Conservation (phyloP, 1,284 basidiomycete species). For the Salmacisia buchloeana region DNA sequence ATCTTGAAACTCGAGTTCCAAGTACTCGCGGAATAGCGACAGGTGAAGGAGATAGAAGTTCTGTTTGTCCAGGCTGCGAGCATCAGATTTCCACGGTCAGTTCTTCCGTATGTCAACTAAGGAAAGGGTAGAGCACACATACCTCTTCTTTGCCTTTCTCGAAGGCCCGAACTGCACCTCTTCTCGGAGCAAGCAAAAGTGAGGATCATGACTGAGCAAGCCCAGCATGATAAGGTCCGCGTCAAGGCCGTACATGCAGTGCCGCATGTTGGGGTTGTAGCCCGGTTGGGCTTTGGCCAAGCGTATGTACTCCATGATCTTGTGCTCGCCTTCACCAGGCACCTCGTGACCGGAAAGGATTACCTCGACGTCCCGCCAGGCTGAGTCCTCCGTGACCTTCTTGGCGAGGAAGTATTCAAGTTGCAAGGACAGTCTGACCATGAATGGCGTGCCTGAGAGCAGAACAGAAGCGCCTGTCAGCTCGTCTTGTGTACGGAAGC, state of each 20-base stretch:
- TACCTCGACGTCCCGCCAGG: slow-evolving; percentile 82
- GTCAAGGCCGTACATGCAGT: slow-evolving; percentile 96
- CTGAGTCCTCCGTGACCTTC: slow-evolving; percentile 47
- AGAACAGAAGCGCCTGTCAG: neutral
- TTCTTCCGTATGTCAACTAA: neutral
- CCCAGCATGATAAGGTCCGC: slow-evolving; percentile 99
- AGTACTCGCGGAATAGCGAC: slow-evolving; percentile 89
- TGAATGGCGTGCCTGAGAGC: slow-evolving; percentile 67
- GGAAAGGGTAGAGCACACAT: neutral
- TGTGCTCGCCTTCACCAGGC: slow-evolving; percentile 98
- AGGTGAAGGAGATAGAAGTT: slow-evolving; percentile 94
- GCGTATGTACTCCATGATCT: slow-evolving; percentile 99
- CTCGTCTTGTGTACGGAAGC: neutral
- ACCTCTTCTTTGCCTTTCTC: slow-evolving; percentile 59
- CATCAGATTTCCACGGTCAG: neutral
- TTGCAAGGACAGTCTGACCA: slow-evolving; percentile 82
- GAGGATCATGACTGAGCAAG: slow-evolving; percentile 92
- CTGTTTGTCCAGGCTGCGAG: slow-evolving; percentile 67
- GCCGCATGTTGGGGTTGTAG: slow-evolving; percentile 87
- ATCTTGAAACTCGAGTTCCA: slow-evolving; percentile 81
- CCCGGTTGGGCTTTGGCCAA: slow-evolving; percentile 86
- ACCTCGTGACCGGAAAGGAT: slow-evolving; percentile 95
- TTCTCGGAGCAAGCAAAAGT: slow-evolving; percentile 93
- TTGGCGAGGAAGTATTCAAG: slow-evolving; percentile 78
- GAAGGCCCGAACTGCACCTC: slow-evolving; percentile 93